These are phyloP conservation scores for Acrodontium crateriforme DNA, from an alignment of 2,329 filamentous ascomycete genomes.

Conservation along the genomic window DNA sequence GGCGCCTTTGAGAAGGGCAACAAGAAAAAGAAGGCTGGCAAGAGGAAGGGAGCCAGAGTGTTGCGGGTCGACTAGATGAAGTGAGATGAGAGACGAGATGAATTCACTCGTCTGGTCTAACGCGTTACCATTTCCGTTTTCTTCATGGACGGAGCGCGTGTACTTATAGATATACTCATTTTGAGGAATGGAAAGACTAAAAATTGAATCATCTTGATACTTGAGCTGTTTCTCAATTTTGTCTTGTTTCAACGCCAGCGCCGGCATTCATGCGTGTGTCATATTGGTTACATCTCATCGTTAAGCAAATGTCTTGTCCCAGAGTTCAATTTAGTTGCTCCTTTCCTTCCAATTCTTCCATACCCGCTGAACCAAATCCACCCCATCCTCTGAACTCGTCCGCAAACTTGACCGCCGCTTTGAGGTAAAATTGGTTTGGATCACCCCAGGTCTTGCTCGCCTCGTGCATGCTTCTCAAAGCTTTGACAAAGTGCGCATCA, in stretches of 20 bases:
- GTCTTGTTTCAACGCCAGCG: slow-evolving; percentile 1
- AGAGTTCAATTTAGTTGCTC: no score
- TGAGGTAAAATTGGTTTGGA: slow-evolving; percentile 49
- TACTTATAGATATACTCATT: no score
- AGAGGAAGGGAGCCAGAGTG: slow-evolving; percentile 58
- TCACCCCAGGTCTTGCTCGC: slow-evolving; percentile 64
- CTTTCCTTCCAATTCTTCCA: slow-evolving; percentile 6
- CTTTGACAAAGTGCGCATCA: slow-evolving; percentile 79
- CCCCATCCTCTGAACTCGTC: slow-evolving; percentile 62
- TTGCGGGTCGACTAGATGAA: slow-evolving; percentile 65
- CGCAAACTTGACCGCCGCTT: slow-evolving; percentile 56
- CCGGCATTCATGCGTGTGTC: no score
- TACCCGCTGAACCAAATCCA: slow-evolving; percentile 25
- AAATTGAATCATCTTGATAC: no score
- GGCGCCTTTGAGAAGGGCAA: slow-evolving; percentile 61
- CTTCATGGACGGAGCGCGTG: no score
- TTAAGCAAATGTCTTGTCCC: no score
- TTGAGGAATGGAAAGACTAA: no score
- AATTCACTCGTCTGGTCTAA: no score
- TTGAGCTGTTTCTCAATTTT: neutral
- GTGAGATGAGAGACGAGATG: no score
- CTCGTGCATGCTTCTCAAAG: slow-evolving; percentile 60
- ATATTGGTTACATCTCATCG: no score
- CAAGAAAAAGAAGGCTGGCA: slow-evolving; percentile 67
- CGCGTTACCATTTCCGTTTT: no score